Conservation (phyloP, 768 basidiomycete species). For the Leccinum subtestaceum region DNA sequence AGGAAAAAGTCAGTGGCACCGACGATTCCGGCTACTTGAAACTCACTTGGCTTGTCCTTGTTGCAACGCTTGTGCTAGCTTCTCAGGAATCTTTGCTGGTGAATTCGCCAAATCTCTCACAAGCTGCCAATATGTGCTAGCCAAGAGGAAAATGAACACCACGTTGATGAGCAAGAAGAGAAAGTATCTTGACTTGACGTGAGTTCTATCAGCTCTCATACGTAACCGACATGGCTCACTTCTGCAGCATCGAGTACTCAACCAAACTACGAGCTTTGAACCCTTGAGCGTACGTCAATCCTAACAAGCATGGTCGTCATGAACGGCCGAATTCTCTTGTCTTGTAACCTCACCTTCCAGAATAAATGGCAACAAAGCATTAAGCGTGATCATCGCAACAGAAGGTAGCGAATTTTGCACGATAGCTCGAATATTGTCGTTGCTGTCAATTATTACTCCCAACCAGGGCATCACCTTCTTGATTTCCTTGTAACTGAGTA, state of each 20-base stretch:
- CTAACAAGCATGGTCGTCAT: constrained; percentile 32
- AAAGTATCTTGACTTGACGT: constrained; percentile 66
- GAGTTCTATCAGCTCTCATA: constrained; percentile 1
- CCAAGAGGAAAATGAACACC: constrained; percentile 90
- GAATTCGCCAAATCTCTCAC: constrained; percentile 90
- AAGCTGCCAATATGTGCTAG: constrained; percentile 89
- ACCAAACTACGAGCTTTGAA: constrained; percentile 88
- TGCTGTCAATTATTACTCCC: constrained; percentile 77
- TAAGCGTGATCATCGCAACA: constrained; percentile 85
- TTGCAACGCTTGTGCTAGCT: constrained; percentile 80
- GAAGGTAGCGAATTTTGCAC: constrained; percentile 95
- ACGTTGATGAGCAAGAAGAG: constrained; percentile 90
- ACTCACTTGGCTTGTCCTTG: constrained; percentile 67
- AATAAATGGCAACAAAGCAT: constrained; percentile 84
- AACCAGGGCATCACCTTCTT: constrained; percentile 89
- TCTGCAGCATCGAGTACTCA: constrained; percentile 88
- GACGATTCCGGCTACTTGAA: constrained; percentile 3
- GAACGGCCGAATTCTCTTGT: background rate
- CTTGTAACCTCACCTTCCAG: constrained; percentile 62
- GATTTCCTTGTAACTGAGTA: constrained; percentile 92
- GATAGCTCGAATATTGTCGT: constrained; percentile 75
- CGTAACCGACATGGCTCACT: constrained; percentile 48
- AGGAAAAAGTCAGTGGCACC: constrained; percentile 6
- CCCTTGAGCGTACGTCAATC: constrained; percentile 86
- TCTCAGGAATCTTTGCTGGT: constrained; percentile 92